Percentiles rank a stretch among this genome's conserved stretches.
These are phyloP conservation scores for Fusarium sp. DNA, from an alignment of 2,329 filamentous ascomycete genomes.

Conservation along the genomic window DNA sequence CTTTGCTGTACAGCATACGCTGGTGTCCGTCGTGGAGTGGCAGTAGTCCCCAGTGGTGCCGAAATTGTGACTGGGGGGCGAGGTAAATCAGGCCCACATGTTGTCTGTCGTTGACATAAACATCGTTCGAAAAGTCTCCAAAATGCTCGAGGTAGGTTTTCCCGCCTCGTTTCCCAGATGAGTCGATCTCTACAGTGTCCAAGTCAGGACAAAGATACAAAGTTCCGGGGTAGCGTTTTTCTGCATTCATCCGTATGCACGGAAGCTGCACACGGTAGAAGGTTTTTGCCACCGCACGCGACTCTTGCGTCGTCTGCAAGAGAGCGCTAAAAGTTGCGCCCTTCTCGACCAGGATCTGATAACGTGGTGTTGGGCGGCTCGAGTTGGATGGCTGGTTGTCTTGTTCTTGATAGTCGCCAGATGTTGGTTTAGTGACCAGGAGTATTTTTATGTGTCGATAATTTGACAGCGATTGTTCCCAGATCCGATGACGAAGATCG, in stretches of 20 bases:
- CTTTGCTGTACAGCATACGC: neutral
- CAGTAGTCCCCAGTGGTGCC: neutral
- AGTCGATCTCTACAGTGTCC: accelerated
- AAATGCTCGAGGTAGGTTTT: neutral
- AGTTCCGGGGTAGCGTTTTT: neutral
- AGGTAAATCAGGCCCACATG: neutral
- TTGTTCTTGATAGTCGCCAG: no score
- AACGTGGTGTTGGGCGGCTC: neutral
- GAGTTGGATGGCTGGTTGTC: no score
- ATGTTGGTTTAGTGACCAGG: neutral
- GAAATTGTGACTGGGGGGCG: neutral
- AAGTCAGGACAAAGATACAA: neutral
- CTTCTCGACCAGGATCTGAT: neutral
- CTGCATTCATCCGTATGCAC: neutral
- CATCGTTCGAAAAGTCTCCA: accelerated
- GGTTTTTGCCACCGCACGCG: neutral
- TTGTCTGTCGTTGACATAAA: neutral
- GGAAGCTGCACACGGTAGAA: neutral
- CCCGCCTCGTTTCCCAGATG: neutral
- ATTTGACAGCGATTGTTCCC: neutral
- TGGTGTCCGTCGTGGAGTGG: neutral
- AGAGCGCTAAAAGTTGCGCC: neutral
- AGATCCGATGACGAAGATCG: neutral
- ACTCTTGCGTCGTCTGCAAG: neutral
- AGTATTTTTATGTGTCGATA: neutral